These are phyloP conservation scores for Parietaria judaica DNA, from an alignment of 306 rosid genomes.

Conservation along the genomic window DNA sequence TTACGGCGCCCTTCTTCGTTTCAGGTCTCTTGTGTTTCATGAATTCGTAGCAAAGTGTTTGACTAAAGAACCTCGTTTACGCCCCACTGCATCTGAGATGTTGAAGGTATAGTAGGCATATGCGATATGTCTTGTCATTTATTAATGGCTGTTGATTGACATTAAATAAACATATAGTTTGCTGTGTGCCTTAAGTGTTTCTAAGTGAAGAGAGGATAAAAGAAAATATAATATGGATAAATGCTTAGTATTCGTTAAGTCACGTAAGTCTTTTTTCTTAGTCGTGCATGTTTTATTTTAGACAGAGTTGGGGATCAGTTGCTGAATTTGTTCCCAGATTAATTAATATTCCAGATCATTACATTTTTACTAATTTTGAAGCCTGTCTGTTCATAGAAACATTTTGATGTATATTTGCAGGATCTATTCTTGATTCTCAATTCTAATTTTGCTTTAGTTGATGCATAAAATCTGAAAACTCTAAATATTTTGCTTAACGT, in stretches of 20 bases:
- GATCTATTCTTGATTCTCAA: not conserved
- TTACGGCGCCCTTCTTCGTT: conserved; percentile 20
- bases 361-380: not conserved
- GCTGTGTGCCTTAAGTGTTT: no score
- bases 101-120: conserved; percentile 57
- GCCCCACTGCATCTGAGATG: conserved; percentile 94
- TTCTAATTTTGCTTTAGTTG: not conserved
- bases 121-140: conserved; percentile 1
- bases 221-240: no score
- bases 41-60: conserved; percentile 97
- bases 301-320: no score
- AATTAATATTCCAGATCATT: no score
- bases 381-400: no score
- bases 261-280: no score
- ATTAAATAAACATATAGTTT: not conserved
- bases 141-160: not conserved
- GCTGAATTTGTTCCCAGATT: no score
- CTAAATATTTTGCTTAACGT: conserved; percentile 21
- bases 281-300: no score
- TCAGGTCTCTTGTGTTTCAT: conserved; percentile 90
- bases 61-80: conserved; percentile 90
- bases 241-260: no score
- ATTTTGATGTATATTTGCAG: no score
- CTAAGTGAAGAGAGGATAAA: no score
- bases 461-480: conserved; percentile 8